Base-by-base conservation (phyloP, 2,329 filamentous ascomycete species). In the Fusarium sp. region DNA sequence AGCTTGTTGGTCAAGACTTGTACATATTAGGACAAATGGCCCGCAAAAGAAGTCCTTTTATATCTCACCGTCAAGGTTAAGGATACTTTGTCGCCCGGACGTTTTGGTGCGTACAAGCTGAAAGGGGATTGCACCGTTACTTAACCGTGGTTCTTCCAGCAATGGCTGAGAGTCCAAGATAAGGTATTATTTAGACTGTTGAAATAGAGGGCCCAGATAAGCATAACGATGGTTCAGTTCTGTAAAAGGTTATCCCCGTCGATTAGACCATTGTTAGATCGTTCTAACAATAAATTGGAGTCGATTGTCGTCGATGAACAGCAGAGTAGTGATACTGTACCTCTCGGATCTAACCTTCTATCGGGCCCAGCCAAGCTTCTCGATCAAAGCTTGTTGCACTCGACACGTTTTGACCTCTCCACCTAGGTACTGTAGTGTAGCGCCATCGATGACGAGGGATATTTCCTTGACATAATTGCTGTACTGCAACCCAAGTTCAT, bases 1-100 rank as follows among this genome's bases (percentile, higher is more conserved):
- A 70, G 67, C 67, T 70, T 70, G 67, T 70, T 64, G 67, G 53
- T 55, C 40, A 62, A 49, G 53, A 53, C 62, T 63, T 63, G 67
- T 52, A 67, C 62, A 27, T 38, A 70, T 70, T 63, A 29, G 67
- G 67, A 49, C 41, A 53, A 6, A 55, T 58, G 67, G 59, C 67
- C 67, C 67, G 57, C 67, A 70, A 38, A 55, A 22, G 44, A 34
- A 63, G 65, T 54, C 67, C 67, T 63, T 70, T 69, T 54, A 54
- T 66, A 57, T 70, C 62, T 55, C 52, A 46, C 30, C 22, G 45
- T 53, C 52, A 58, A 46, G 32, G 43, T 27, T 38, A 32, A 29
- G 20, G 41, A 25, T 52, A 62, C 56, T 52, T 47, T 25, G 38
- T 61, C 41, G 48, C 43, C 43, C 29, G 22, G 29, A 52, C 27